Evolutionary conservation across 225 moss, liverwort and hornwort species (phyloP), one percentile per base, ranked within the genome.

Genomic region (Lunularia cruciata): DNA sequence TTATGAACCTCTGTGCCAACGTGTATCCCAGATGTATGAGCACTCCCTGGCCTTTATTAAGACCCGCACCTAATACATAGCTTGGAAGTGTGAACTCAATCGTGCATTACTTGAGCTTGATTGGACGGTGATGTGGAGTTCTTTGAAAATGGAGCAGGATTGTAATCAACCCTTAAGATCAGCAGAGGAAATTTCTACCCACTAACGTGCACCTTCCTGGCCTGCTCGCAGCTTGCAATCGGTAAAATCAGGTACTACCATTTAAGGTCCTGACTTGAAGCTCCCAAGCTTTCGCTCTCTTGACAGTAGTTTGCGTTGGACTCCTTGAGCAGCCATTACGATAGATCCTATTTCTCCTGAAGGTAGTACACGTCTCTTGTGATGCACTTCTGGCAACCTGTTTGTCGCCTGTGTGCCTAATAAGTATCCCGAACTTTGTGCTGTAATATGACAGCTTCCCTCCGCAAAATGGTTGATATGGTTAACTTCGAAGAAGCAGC

Each of bases 21-120:
- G 46, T 28, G 30, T 15, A 5, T 19, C 46, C 46, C 19, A 22
- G 18, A 33, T 39, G 39, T 26, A 38, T 13, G 30, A 39, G 46
- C 63, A 64, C 46, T 18, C 46, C 31, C 55, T 30, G 55, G 55
- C 11, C 55, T 14, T 31, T 14, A 13, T 13, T 28, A 3, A 56
- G 55, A 56, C 55, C 63, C 30, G 63, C 5, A 18, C 43, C 7
- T 40, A 39, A 28, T 30, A 64, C 63, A 64, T 64, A 64, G 63
- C 46, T 64, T 64, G 27, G 45, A 46, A 64, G 63, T 64, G 45
- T 64, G 46, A 60, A 63, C 63, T 47, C 63, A 64, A 64, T 47
- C 63, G 45, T 26, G 13, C 26, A 9, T 64, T 46, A 18, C 8
- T 64, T 47, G 46, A 64, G 63, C 63, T 64, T 46, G n/a, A 40